Evolutionary conservation across 768 basidiomycete species (phyloP), one percentile per base, ranked within the genome.

Genomic region (Udeniomyces megalosporus): DNA sequence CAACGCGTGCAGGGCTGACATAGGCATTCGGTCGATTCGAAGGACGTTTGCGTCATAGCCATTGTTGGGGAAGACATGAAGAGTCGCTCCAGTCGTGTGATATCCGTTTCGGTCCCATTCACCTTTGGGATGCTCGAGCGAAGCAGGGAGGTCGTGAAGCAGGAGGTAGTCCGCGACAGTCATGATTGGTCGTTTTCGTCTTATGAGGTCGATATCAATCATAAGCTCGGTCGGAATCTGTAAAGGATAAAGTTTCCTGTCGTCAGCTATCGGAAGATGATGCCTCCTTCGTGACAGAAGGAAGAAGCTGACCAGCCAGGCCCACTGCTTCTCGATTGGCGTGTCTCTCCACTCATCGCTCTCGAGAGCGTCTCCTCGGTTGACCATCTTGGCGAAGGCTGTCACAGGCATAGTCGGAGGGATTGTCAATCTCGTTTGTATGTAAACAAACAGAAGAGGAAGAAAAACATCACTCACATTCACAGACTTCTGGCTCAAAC

Each of bases 141-240:
- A 66, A 26, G 74, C 72, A 8, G 72, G 58, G 50, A 74, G 71
- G 44, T 67, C 68, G 60, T 79, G 76, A 24, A 78, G 70, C 24
- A 73, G 73, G 61, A 78, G 73, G 60, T 76, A 78, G 47, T 78
- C 78, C 12, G 75, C 69, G 29, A 75, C 68, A n/a, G 75, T 74
- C 66, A 79, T 61, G 58, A 78, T 74, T n/a, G 75, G 69, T 17
- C 77, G 72, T 1, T 59, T 67, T 44, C 62, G 60, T 38, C 77
- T 76, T 17, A 78, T 72, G 59, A 73, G 73, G 38, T 76, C 74
- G 44, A 78, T 61, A 65, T 79, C 75, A 58, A 78, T 65, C 78
- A 78, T 77, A 61, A 71, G 34, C 52, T 65, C 65, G 26, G 66
- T 68, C 7, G 70, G 70, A 34, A 71, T 65, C 26, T 42, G 38